phyloP scores from a whole-genome alignment of 2,329 filamentous ascomycete species.

The Trichoderma atroviride region DNA sequence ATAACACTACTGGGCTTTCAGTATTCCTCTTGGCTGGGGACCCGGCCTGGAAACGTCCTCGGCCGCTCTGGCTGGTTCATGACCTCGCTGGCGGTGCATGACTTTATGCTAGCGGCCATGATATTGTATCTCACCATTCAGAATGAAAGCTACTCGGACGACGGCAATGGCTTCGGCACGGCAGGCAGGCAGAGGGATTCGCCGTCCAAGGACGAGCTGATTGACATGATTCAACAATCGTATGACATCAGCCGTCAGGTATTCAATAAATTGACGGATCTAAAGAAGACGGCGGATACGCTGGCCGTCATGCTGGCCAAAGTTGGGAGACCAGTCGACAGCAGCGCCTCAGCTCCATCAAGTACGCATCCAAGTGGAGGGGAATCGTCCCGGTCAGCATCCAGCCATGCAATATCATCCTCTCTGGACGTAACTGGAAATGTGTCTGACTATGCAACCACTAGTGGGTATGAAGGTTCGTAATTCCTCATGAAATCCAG shows the following conservation, averaged over 20 bases:
- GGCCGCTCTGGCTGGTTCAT: constrained; percentile 59
- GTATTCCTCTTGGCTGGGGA: constrained; percentile 50
- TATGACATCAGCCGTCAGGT: constrained; percentile 49
- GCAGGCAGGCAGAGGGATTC: constrained; percentile 38
- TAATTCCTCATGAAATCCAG: neutral
- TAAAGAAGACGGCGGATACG: constrained; percentile 51
- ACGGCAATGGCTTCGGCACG: constrained; percentile 41
- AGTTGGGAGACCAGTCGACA: constrained; percentile 40
- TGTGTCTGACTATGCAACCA: constrained; percentile 31
- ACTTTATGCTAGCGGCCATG: constrained; percentile 64
- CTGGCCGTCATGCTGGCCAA: constrained; percentile 51
- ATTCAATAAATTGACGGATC: constrained; percentile 42
- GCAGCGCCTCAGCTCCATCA: neutral
- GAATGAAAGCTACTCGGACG: constrained; percentile 46
- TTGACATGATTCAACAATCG: constrained; percentile 47
- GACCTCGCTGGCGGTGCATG: constrained; percentile 59
- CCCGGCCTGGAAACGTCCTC: constrained; percentile 57
- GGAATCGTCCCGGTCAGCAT: constrained; percentile 27
- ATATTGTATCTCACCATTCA: constrained; percentile 58
- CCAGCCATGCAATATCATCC: constrained; percentile 30
- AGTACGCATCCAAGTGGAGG: neutral
- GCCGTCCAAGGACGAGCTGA: constrained; percentile 45
- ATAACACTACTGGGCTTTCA: constrained; percentile 53
- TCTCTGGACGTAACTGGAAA: constrained; percentile 30
- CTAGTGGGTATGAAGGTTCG: constrained; percentile 33